Conservation (phyloP, 495 filamentous ascomycete species). For the Penicillium verhagenii region DNA sequence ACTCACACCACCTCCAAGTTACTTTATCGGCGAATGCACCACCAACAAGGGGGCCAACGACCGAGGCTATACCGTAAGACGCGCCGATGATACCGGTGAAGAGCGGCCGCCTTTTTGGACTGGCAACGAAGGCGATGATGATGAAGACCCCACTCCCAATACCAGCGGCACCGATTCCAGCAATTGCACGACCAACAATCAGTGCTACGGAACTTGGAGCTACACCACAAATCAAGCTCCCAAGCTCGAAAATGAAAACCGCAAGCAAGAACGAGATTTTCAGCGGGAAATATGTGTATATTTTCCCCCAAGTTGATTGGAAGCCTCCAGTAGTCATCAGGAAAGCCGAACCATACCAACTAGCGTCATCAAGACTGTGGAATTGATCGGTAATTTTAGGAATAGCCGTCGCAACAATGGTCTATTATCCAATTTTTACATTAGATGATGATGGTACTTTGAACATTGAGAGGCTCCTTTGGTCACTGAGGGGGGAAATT, state of each 20-base stretch:
- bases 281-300: constrained; percentile 32
- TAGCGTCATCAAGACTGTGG: constrained; percentile 60
- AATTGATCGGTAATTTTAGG: constrained; percentile 71
- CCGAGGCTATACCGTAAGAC: constrained; percentile 45
- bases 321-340: constrained; percentile 59
- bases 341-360: constrained; percentile 65
- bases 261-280: constrained; percentile 57
- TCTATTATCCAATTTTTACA: constrained; percentile 15
- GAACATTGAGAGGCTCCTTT: background rate
- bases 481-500: background rate
- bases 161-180: constrained; percentile 57
- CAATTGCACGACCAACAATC: constrained; percentile 71
- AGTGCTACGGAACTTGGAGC: constrained; percentile 36
- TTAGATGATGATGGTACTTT: background rate
- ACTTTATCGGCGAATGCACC: constrained; percentile 25
- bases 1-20: constrained; percentile 27
- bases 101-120: constrained; percentile 45
- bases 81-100: constrained; percentile 49
- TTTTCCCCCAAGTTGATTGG: constrained; percentile 45
- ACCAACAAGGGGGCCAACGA: constrained; percentile 38
- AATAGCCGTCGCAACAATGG: constrained; percentile 71
- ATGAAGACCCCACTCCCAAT: constrained; percentile 12
- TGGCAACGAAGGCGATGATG: constrained; percentile 44
- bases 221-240: constrained; percentile 22
- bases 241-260: constrained; percentile 55